Evolutionary conservation across 441 rosid genomes (phyloP).

Genomic region (Populus hybrid): DNA sequence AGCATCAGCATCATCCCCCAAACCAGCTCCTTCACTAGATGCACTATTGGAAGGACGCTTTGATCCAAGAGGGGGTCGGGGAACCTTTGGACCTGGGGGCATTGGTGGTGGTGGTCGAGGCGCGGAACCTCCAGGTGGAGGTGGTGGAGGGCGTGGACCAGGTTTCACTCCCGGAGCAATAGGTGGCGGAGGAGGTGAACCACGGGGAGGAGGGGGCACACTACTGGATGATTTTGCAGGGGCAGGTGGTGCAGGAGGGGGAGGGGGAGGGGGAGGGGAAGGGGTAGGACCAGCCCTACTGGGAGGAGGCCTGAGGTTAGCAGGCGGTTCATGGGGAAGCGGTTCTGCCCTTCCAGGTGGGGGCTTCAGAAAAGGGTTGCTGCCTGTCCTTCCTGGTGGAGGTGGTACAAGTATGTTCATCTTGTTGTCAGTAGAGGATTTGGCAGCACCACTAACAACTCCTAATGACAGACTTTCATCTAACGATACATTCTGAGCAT

Average conservation of each 20-base stretch:
- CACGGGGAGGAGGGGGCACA: slow-evolving; percentile 31
- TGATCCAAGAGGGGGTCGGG: slow-evolving; percentile 54
- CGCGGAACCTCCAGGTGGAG: slow-evolving; percentile 36
- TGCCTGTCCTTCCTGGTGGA: slow-evolving; percentile 68
- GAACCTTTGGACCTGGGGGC: slow-evolving; percentile 44
- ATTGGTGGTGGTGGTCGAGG: slow-evolving; percentile 65
- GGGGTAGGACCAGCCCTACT: slow-evolving; percentile 36
- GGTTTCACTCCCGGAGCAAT: slow-evolving; percentile 17
- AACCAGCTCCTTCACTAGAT: slow-evolving; percentile 17
- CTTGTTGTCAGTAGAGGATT: slow-evolving; percentile 21
- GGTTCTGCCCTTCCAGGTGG: slow-evolving; percentile 70
- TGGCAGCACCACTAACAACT: slow-evolving; percentile 26
- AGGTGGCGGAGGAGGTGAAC: slow-evolving; percentile 50
- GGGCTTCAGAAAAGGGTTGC: slow-evolving; percentile 42
- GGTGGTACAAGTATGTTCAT: slow-evolving; percentile 35
- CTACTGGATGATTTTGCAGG: slow-evolving; percentile 26
- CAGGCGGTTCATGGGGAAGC: slow-evolving; percentile 74
- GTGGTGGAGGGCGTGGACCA: slow-evolving; percentile 40
- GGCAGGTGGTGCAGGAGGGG: slow-evolving; percentile 25
- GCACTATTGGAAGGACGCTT: slow-evolving; percentile 28
- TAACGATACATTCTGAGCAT: slow-evolving; percentile 20
- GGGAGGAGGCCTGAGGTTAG: slow-evolving; percentile 44
- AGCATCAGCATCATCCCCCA: slow-evolving; percentile 35
- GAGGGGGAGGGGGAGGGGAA: slow-evolving; percentile 24
- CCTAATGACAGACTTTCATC: slow-evolving; percentile 27